phyloP scores from a whole-genome alignment of 208 protist genomes.

The Kentomonas sorsogonicus region DNA sequence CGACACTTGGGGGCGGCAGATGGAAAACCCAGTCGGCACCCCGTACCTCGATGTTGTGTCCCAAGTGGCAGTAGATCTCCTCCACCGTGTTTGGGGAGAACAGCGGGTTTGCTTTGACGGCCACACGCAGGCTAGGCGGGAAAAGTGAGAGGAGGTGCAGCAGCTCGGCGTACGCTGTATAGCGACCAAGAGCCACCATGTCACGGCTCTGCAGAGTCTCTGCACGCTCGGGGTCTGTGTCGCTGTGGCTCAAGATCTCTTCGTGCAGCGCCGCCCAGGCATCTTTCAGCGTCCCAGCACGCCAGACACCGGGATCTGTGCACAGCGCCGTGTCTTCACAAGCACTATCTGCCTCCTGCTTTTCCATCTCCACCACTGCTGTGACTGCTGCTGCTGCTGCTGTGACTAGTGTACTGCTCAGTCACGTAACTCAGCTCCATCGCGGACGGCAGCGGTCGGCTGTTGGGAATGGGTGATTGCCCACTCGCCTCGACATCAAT shows the following conservation, averaged over 20 bases:
- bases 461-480: too few species aligned
- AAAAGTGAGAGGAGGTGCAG: constrained; percentile 63
- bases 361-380: too few species aligned
- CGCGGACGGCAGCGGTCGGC: constrained; percentile 22
- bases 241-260: constrained; percentile 7
- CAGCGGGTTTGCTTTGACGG: constrained; percentile 26
- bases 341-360: too few species aligned
- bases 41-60: constrained; percentile 73
- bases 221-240: constrained; percentile 22
- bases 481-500: too few species aligned
- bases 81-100: constrained; percentile 55
- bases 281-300: constrained; percentile 31
- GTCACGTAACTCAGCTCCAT: constrained; percentile 27
- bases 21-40: constrained; percentile 47
- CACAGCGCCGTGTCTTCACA: constrained; percentile 26
- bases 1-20: constrained; percentile 41
- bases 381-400: too few species aligned
- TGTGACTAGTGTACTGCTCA: too few species aligned
- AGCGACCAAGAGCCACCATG: constrained; percentile 45
- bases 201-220: constrained; percentile 44
- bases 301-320: constrained; percentile 51
- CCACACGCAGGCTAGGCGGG: constrained; percentile 31
- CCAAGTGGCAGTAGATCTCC: constrained; percentile 73
- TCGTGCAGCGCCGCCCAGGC: constrained; percentile 53
- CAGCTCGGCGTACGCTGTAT: constrained; percentile 56